These are phyloP conservation scores for Pilasporangium apinafurcum DNA, from an alignment of 352 stramenopile species.

Conservation along the genomic window DNA sequence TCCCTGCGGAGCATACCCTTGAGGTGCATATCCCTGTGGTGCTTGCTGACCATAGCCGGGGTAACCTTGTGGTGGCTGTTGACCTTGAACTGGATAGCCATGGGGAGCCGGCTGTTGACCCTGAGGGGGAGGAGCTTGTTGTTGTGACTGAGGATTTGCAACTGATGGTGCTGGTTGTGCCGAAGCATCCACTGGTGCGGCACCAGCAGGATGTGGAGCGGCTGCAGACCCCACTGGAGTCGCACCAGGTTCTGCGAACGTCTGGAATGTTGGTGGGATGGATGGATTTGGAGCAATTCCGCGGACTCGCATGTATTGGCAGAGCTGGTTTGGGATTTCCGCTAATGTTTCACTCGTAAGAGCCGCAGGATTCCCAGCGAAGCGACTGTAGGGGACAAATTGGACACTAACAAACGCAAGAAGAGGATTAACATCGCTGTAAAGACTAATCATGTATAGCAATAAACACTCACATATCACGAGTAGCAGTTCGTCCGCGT, in stretches of 20 bases:
- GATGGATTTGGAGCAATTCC: conserved; percentile 42
- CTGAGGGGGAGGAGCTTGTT: conserved; percentile 5
- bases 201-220: conserved; percentile 1
- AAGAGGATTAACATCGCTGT: background rate
- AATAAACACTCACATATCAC: conserved; percentile 44
- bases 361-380: conserved; percentile 28
- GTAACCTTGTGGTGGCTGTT: conserved; percentile 7
- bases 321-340: conserved; percentile 70
- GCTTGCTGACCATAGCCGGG: background rate
- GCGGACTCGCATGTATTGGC: conserved; percentile 70
- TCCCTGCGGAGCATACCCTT: conserved; percentile 10
- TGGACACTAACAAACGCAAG: conserved; percentile 31
- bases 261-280: conserved; percentile 36
- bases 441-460: background rate
- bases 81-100: conserved; percentile 8
- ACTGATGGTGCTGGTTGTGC: background rate
- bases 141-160: background rate
- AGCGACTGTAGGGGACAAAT: conserved; percentile 57
- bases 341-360: conserved; percentile 52
- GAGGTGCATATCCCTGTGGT: conserved; percentile 8
- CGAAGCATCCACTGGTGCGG: background rate
- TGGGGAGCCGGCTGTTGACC: conserved; percentile 12
- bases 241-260: conserved; percentile 25
- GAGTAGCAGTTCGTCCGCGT: conserved; percentile 24
- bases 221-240: background rate